Evolutionary conservation across 2,329 filamentous ascomycete genomes (phyloP).

Genomic region (Clonostachys rhizophaga): DNA sequence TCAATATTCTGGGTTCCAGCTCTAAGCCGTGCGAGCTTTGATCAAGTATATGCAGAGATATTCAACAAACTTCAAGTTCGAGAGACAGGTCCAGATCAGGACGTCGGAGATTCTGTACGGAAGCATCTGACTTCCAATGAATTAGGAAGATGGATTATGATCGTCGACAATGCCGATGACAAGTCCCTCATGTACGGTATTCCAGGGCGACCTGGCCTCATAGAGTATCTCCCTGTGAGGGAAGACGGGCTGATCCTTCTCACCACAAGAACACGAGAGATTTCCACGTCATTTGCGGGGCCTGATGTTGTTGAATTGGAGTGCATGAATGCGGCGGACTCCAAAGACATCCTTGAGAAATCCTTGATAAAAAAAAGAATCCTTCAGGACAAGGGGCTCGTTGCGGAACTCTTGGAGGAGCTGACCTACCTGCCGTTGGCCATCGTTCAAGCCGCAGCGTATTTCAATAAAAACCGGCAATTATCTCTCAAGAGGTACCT

Average conservation of each 20-base stretch:
- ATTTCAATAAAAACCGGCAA: no score
- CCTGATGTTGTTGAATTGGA: no score
- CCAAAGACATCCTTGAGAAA: not conserved
- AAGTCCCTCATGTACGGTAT: not conserved
- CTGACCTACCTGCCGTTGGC: no score
- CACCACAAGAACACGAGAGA: not conserved
- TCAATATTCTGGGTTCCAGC: slow-evolving; percentile 33
- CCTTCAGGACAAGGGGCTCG: no score
- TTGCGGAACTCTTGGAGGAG: no score
- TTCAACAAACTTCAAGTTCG: not conserved
- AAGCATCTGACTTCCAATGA: not conserved
- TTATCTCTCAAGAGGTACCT: no score
- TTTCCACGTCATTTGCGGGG: not conserved
- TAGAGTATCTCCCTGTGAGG: not conserved
- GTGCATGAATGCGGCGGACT: not conserved
- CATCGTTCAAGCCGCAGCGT: no score
- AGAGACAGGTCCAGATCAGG: not conserved
- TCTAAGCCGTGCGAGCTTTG: slow-evolving; percentile 20
- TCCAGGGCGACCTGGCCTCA: not conserved
- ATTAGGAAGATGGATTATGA: not conserved
- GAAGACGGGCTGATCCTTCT: not conserved
- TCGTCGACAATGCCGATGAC: not conserved
- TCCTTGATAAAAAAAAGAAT: no score
- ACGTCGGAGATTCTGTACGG: not conserved
- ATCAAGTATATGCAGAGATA: slow-evolving; percentile 10